Conservation (phyloP, 2,329 filamentous ascomycete species). For the Alternaria brassicae region DNA sequence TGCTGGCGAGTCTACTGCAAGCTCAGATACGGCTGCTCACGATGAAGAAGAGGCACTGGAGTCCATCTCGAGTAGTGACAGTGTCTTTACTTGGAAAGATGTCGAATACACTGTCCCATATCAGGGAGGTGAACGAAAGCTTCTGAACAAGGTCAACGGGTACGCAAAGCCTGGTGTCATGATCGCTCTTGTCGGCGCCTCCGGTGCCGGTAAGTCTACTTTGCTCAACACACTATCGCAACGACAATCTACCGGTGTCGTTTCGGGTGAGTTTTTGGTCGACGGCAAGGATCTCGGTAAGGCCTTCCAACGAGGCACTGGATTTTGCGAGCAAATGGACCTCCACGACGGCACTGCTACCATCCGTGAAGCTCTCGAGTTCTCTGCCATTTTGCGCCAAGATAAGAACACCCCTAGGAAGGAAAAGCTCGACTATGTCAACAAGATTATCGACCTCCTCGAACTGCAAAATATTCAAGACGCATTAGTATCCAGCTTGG, state of each 20-base stretch:
- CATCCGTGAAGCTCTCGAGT: slow-evolving; percentile 72
- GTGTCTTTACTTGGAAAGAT: slow-evolving; percentile 49
- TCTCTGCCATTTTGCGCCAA: slow-evolving; percentile 71
- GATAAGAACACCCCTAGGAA: slow-evolving; percentile 60
- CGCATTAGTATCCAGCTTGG: slow-evolving; percentile 68
- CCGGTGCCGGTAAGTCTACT: slow-evolving; percentile 83
- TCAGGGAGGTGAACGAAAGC: slow-evolving; percentile 65
- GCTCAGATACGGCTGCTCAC: slow-evolving; percentile 27
- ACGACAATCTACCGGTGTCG: slow-evolving; percentile 70
- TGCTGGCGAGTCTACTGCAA: slow-evolving; percentile 33
- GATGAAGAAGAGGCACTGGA: slow-evolving; percentile 43
- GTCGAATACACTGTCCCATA: slow-evolving; percentile 75
- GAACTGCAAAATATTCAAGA: slow-evolving; percentile 72
- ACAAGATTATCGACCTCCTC: slow-evolving; percentile 70
- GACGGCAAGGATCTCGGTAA: slow-evolving; percentile 68
- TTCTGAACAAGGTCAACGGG: slow-evolving; percentile 74
- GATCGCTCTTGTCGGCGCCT: slow-evolving; percentile 82
- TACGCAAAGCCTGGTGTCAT: slow-evolving; percentile 82
- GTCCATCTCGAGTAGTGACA: slow-evolving; percentile 49
- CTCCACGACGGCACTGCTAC: slow-evolving; percentile 72
- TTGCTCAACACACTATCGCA: slow-evolving; percentile 79
- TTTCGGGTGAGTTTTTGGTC: slow-evolving; percentile 74
- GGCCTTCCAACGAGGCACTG: slow-evolving; percentile 70
- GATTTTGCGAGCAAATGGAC: slow-evolving; percentile 76
- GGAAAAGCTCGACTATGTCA: slow-evolving; percentile 71